phyloP scores from a whole-genome alignment of 1,284 basidiomycete genomes.

The Ceratobasidium sp. region DNA sequence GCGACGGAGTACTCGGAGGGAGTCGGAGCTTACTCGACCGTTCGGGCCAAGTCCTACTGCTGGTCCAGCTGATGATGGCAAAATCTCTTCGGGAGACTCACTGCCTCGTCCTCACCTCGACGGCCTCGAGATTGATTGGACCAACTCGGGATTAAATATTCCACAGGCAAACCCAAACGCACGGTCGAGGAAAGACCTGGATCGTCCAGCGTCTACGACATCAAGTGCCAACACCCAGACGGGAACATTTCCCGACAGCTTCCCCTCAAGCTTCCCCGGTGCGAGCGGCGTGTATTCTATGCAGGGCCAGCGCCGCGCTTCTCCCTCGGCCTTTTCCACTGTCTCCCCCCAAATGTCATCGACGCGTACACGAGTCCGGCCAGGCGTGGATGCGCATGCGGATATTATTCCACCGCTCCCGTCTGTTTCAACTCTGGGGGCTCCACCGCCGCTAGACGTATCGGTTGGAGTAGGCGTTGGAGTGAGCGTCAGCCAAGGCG shows the following conservation, averaged over 20 bases:
- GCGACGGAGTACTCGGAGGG: conserved; percentile 35
- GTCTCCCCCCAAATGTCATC: conserved; percentile 44
- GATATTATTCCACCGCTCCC: conserved; percentile 41
- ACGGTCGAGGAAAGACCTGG: conserved; percentile 24
- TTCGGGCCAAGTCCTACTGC: conserved; percentile 28
- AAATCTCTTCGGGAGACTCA: conserved; percentile 14
- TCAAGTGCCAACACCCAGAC: conserved; percentile 23
- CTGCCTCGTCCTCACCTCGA: conserved; percentile 33
- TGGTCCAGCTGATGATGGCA: conserved; percentile 32
- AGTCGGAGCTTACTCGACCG: conserved; percentile 19
- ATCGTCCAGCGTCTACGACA: conserved; percentile 20
- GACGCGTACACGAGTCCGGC: conserved; percentile 36
- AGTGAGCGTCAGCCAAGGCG: conserved; percentile 25
- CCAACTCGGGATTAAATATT: conserved; percentile 27
- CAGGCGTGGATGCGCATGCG: conserved; percentile 22
- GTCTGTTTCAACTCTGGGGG: conserved; percentile 40
- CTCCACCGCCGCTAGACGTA: conserved; percentile 36
- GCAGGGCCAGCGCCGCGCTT: conserved; percentile 7
- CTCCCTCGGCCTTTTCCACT: conserved; percentile 20
- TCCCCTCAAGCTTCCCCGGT: conserved; percentile 19
- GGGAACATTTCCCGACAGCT: conserved; percentile 19
- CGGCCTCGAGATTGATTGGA: conserved; percentile 40
- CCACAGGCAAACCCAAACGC: conserved; percentile 41
- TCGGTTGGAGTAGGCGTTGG: conserved; percentile 33
- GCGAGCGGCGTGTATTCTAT: neutral